Base-by-base conservation (phyloP, 805 yeast species). In the Wickerhamiella azyma region DNA sequence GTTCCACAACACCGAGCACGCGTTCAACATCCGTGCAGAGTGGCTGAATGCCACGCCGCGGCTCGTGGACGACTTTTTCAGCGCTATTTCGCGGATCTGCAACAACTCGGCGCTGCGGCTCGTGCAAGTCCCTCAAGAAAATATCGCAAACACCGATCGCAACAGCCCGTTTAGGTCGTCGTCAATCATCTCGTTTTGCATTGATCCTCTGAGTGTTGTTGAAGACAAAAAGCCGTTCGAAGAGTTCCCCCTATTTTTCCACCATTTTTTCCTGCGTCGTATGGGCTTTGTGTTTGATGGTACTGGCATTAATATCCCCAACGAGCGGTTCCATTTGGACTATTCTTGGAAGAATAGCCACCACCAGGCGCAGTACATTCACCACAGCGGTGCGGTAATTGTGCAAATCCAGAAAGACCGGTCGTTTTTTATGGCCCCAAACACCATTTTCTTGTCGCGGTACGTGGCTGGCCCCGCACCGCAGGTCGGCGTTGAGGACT, bases 11-110 rank as follows among this genome's bases (percentile, higher is more conserved):
- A 96, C 96, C 0, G 89, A 83, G 53, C 94, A 88, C 56, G 88
- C 96, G 58, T 92, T 79, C 66, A 97, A 89, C 57, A 72, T 92
- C 28, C 69, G 95, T 40, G 61, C 89, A 11, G 96, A 92, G 59
- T 92, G 99, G 99, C 65, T 89, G 28, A 85, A 82, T 50, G 78
- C 94, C 0, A 85, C 97, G 0, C 81, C 94, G 2, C 83, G 82
- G 58, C 66, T 84, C 28, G 76, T 85, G 42, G 96, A 86, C 48
- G 94, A 86, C 52, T 68, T 82, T 10, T 69, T 86, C 37, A 76
- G 71, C 38, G 72, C 76, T 41, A 81, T 96, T 84, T 75, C 85
- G 0, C 71, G 95, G 47, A 67, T 80, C 41, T 85, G 95, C 55
- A 94, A 85, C 49, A 63, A 94, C 46, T 85, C 84, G 57, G 96